Evolutionary conservation across 495 filamentous ascomycete species (phyloP).

Genomic region (Glonium stellatum): DNA sequence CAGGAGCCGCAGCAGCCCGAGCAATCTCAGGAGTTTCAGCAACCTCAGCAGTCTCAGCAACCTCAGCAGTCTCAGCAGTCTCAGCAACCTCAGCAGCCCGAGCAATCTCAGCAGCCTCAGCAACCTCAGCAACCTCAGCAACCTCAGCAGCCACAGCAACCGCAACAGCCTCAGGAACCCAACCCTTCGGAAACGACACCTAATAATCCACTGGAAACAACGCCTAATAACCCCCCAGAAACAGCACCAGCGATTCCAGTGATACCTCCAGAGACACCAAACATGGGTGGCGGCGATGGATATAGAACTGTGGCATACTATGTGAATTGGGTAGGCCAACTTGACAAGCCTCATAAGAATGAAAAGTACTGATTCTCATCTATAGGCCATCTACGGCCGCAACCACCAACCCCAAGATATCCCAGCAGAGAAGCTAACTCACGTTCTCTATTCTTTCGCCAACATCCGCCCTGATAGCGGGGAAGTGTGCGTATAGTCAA

Average conservation of each 20-base stretch:
- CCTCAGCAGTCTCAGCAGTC: too few species aligned
- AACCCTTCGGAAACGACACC: background rate
- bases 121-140: too few species aligned
- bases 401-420: conserved; percentile 82
- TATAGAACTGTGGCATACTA: conserved; percentile 76
- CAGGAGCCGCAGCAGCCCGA: too few species aligned
- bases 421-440: conserved; percentile 79
- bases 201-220: background rate
- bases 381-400: conserved; percentile 75
- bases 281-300: conserved; percentile 39
- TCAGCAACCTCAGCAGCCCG: too few species aligned
- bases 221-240: background rate
- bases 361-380: background rate
- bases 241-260: background rate
- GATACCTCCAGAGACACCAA: conserved; percentile 11
- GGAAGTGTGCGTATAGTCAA: conserved; percentile 51
- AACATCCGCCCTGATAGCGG: conserved; percentile 69
- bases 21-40: too few species aligned
- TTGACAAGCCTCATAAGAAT: background rate
- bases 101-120: too few species aligned
- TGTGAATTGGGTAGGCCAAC: conserved; percentile 61
- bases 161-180: too few species aligned
- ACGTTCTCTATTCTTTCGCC: conserved; percentile 87
- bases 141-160: too few species aligned
- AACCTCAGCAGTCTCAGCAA: too few species aligned